Base-by-base conservation (phyloP, 768 basidiomycete species). In the Psilocybe cyanescens region DNA sequence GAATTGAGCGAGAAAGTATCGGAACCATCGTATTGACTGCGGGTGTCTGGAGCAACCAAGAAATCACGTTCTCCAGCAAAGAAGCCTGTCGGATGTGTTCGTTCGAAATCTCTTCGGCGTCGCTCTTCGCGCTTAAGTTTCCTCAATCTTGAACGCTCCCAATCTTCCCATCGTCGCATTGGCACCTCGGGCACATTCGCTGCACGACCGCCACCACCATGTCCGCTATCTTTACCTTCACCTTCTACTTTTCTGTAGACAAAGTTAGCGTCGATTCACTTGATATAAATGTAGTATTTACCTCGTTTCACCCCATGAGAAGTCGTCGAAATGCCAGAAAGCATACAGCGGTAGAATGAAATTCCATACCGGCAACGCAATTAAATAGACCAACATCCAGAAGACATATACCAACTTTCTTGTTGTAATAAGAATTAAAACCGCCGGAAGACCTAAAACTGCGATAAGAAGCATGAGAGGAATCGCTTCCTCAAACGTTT, bases 241-340 rank as follows among this genome's bases (percentile, higher is more conserved):
- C 97, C 97, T 74, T 91, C 94, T 3, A 99, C 97, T 79, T 95
- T 95, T 74, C 97, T 97, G 74, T 57, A 46, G n/a, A 45, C 29
- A 58, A 53, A 72, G 64, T 45, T 16, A 33, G 12, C 31, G 47
- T 29, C 17, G 14, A 4, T 9, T n/a, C 41, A 14, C 49, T 14
- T 52, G 47, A 19, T 24, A 3, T 19, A 45, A 33, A 6, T 61
- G 47, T 51, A 46, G 49, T 4, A 37, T 87, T 57, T 69, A 94
- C 94, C 96, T 88, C 17, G 97, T 99, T 77, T 98, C 95, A 69
- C 97, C 97, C 97, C 97, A 99, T 30, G 94, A 95, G 77, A 99
- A 99, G 76, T 99, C 97, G 65, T 99, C 97, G 74, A 99, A 98
- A 76, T 99, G 96, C 95, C 95, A 97, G 74, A 99, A 99, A 12